Evolutionary conservation across 139 green algal genomes (phyloP), one percentile per base, ranked within the genome.

Genomic region (Desmodesmus armatus): DNA sequence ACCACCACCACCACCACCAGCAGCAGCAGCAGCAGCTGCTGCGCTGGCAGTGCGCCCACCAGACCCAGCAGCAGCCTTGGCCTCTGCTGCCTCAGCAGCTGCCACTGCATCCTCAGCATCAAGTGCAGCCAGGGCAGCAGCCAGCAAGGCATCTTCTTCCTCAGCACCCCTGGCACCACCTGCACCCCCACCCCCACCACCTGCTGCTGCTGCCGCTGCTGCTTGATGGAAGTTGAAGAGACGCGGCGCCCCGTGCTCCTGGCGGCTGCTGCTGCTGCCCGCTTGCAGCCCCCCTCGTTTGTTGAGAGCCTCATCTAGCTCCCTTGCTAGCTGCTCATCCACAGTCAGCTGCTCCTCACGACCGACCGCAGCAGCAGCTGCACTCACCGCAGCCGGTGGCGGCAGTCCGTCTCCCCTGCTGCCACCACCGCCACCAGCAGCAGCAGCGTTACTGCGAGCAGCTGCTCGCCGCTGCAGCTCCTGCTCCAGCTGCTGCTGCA

Each of bases 291-390:
- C 43, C n/a, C 27, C 17, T 7, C 76, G 33, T 35, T 47, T 37
- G 73, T 89, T 87, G 11, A 89, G 31, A 40, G 84, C 25, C 6
- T n/a, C 19, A 17, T 89, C 80, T 5, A 89, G 40, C 85, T 87
- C 31, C 13, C 23, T 19, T 19, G 87, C 87, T 29, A 91, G 53
- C 41, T 62, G 29, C 37, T 77, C 87, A 53, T 91, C 87, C n/a
- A n/a, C n/a, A n/a, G n/a, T n/a, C n/a, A n/a, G n/a, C n/a, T n/a
- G n/a, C n/a, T n/a, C n/a, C n/a, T n/a, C n/a, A n/a, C n/a, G n/a
- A n/a, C n/a, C n/a, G n/a, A n/a, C n/a, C n/a, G n/a, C n/a, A n/a
- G n/a, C n/a, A n/a, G n/a, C n/a, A n/a, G n/a, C n/a, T n/a, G n/a
- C n/a, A n/a, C n/a, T n/a, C 65, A 65, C 44, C 73, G 47, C 41